Conservation (phyloP, 2,329 filamentous ascomycete genomes). For the Myrmaecium sp. region DNA sequence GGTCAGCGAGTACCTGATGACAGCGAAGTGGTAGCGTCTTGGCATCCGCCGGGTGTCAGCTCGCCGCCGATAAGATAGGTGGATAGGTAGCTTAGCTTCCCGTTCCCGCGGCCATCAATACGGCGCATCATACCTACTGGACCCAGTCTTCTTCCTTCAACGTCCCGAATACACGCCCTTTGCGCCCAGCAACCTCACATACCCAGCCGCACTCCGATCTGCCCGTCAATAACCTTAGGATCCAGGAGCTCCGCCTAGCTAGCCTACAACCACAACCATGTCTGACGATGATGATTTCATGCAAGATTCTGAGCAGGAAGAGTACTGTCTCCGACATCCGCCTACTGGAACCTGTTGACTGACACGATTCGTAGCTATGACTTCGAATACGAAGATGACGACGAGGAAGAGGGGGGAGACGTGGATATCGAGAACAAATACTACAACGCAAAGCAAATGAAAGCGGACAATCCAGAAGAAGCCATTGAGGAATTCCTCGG, state of each 20-base stretch:
- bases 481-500: constrained; percentile 87
- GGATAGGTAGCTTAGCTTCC: too few relatives aligned
- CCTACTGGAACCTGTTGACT: too few relatives aligned
- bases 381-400: constrained; percentile 92
- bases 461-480: constrained; percentile 67
- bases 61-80: too few relatives aligned
- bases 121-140: too few relatives aligned
- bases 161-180: constrained; percentile 56
- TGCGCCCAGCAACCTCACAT: constrained; percentile 68
- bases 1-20: too few relatives aligned
- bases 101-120: too few relatives aligned
- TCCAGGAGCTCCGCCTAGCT: not conserved
- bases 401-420: constrained; percentile 73
- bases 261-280: constrained; percentile 33
- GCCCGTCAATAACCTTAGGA: not conserved
- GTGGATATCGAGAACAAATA: constrained; percentile 99
- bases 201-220: constrained; percentile 36
- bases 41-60: too few relatives aligned
- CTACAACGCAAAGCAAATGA: constrained; percentile 98
- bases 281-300: constrained; percentile 83
- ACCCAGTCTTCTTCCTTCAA: too few relatives aligned
- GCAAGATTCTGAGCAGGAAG: constrained; percentile 78
- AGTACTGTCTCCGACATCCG: constrained; percentile 33
- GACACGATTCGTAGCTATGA: constrained; percentile 47
- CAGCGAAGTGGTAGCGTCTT: too few relatives aligned